Base-by-base conservation (phyloP, 2,329 filamentous ascomycete genomes). In the Coniochaeta hoffmannii region DNA sequence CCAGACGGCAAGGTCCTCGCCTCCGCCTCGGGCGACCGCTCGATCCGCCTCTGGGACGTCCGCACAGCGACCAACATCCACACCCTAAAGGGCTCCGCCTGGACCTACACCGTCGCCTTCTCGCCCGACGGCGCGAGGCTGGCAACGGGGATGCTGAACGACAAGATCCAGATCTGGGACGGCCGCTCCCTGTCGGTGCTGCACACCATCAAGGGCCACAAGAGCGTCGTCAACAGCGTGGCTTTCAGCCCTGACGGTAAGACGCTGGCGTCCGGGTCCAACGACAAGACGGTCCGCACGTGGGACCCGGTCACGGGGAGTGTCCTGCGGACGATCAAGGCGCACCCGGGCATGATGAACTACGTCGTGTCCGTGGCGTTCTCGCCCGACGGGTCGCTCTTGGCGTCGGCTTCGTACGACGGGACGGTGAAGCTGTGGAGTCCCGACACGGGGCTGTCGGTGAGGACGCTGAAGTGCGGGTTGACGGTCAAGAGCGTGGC, bases 31-130 rank as follows among this genome's bases (percentile, higher is more conserved):
- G 38, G 14, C 4, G 55, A 56, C 30, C n/a, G 4, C 9, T 50
- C 41, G 6, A 15, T 49, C 28, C 9, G 22, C 38, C 14, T 56
- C 22, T 56, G 55, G 55, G 44, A 54, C 50, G 55, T 38, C 36
- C 36, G 36, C 36, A 38, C 36, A n/a, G 19, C 17, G 15, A n/a
- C n/a, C 36, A n/a, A n/a, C 12, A 38, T 38, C 17, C 15, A 19
- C 36, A 38, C 36, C 11, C 36, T 38, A 8, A 6, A 22, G 11
- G 19, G 3, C 5, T 38, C 36, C 4, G 17, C 36, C n/a, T 38
- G 36, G 36, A n/a, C 36, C 36, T 3, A 38, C 36, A 19, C 15
- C 5, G 36, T 38, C 4, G 36, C 36, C 11, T 38, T 38, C 36
- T 38, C 36, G 15, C 36, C 36, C 36, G 36, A 35, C 46, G 17